Evolutionary conservation across 2,329 filamentous ascomycete species (phyloP).

Genomic region (Penicillium sp.): DNA sequence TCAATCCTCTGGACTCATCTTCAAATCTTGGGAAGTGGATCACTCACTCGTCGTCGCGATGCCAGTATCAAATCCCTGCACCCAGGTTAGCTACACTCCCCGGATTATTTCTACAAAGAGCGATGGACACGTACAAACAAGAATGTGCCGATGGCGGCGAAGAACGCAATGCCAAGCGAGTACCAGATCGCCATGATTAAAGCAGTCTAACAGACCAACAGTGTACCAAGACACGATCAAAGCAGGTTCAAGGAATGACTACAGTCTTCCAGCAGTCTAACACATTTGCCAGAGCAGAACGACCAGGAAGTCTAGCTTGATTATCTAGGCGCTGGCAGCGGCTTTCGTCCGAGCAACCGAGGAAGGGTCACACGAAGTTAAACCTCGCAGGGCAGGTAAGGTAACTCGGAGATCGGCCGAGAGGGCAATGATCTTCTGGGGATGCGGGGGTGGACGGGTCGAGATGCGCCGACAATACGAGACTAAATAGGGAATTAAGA

Average conservation of each 20-base stretch:
- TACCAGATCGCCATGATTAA: constrained; percentile 45
- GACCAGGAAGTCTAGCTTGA: neutral
- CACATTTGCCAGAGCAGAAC: neutral
- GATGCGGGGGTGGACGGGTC: constrained; percentile 18
- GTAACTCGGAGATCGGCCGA: constrained; percentile 33
- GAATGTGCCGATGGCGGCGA: constrained; percentile 61
- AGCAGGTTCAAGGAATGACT: neutral
- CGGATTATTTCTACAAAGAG: neutral
- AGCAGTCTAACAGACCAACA: neutral
- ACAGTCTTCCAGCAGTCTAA: neutral
- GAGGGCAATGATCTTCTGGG: constrained; percentile 16
- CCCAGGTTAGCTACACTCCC: neutral
- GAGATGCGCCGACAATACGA: constrained; percentile 16
- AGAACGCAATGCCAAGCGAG: constrained; percentile 55
- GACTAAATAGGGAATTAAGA: neutral
- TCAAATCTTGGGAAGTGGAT: too few species aligned
- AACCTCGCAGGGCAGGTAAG: constrained; percentile 3
- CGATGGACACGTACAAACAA: constrained; percentile 52
- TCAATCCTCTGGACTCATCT: neutral
- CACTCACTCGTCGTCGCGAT: constrained; percentile 60
- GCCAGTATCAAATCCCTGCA: constrained; percentile 60
- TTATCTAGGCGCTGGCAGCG: constrained; percentile 11
- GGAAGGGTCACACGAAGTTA: constrained; percentile 15
- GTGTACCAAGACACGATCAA: neutral
- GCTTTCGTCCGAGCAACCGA: constrained; percentile 23